Evolutionary conservation across 805 yeast species (phyloP), one percentile per base, ranked within the genome.

Genomic region (Candida berthetii): DNA sequence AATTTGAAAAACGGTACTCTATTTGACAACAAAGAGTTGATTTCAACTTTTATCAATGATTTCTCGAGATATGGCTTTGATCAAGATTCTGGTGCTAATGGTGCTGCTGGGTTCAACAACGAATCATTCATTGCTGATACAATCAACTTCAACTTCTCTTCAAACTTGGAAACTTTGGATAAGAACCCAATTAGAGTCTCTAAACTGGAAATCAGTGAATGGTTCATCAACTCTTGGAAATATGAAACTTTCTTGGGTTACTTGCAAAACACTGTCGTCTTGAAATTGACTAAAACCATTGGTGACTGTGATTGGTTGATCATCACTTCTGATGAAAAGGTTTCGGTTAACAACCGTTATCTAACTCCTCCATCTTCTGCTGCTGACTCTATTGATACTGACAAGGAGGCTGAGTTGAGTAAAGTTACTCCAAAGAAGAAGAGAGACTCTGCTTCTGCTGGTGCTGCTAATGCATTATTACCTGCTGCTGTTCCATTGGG

Each of bases 241-340:
- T 58, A 62, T 36, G 70, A 65, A 43, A 61, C 65, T 14, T 62
- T 62, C 39, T 51, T 62, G 43, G 64, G 64, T 7, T 57, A 54
- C 24, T 50, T 64, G 36, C 59, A 58, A 17, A 61, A 60, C 40
- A 63, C 68, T 3, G 54, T 64, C 38, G 57, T 65, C 14, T 45
- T 65, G 40, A 63, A 64, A 45, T 45, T 65, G 25, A 62, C 65
- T 4, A 56, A 58, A 42, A 56, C 60, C 28, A 58, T 65, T 38
- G 71, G 69, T 36, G 67, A 65, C 36, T 61, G 69, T 50, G 61
- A 63, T 39, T 63, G 69, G 68, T 49, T 65, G 36, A 58, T 65
- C 27, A 52, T 65, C 24, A 54, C 65, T 1, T 54, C 61, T 31
- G 64, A 64, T 42, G 58, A 53, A 32, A 52, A 55, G 27, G 59